Conservation (phyloP, 2,329 filamentous ascomycete species). For the Aspergillus sp. region DNA sequence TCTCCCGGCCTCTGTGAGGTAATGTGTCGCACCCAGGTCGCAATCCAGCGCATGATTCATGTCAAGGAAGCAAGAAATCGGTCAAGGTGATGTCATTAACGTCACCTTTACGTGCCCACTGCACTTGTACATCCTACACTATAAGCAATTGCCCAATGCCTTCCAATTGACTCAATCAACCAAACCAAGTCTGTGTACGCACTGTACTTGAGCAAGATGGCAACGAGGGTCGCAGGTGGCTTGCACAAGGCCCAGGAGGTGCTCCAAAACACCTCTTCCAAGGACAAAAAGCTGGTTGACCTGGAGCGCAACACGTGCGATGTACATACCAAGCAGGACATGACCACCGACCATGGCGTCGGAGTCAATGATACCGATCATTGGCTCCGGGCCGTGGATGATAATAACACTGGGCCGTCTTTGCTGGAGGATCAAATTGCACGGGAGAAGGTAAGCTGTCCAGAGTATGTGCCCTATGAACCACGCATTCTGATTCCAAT, state of each 20-base stretch:
- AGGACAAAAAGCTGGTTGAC: slow-evolving; percentile 48
- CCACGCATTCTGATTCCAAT: background rate
- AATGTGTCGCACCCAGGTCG: no score
- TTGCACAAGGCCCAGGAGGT: slow-evolving; percentile 21
- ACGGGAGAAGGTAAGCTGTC: slow-evolving; percentile 56
- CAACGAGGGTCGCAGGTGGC: slow-evolving; percentile 17
- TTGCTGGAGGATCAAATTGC: slow-evolving; percentile 64
- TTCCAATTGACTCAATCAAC: no score
- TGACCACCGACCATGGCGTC: slow-evolving; percentile 66
- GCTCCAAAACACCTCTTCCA: slow-evolving; percentile 14
- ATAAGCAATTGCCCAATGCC: no score
- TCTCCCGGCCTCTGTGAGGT: no score
- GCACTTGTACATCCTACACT: no score
- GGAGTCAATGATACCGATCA: slow-evolving; percentile 63
- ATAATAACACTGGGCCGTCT: slow-evolving; percentile 30
- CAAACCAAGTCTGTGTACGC: no score
- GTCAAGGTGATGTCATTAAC: no score
- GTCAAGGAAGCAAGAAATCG: no score
- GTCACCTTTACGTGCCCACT: no score
- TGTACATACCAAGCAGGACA: slow-evolving; percentile 46
- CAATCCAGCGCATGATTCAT: no score
- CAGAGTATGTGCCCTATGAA: background rate
- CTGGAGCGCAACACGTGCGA: slow-evolving; percentile 49
- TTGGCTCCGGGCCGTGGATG: slow-evolving; percentile 57
- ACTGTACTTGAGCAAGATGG: slow-evolving; percentile 18